These are phyloP conservation scores for Cryptococcus wingfieldii DNA, from an alignment of 1,284 basidiomycete species.

Conservation along the genomic window DNA sequence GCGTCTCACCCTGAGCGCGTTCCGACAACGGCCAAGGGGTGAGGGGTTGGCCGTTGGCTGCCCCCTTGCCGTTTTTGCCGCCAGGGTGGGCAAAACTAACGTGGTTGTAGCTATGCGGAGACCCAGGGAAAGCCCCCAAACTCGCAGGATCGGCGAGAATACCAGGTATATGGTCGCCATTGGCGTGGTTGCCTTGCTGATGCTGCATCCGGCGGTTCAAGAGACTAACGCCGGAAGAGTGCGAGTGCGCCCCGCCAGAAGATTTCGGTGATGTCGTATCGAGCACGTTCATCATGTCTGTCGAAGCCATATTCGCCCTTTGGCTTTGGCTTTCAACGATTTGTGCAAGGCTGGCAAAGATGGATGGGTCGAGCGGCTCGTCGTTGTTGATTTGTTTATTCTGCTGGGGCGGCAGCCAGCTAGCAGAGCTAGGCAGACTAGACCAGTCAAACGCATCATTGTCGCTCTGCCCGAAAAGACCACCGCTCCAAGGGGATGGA, in stretches of 20 bases:
- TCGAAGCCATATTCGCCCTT: not conserved
- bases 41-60: not conserved
- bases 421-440: conserved; percentile 9
- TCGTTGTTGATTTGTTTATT: conserved; percentile 3
- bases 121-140: not conserved
- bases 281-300: not conserved
- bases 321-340: conserved; percentile 19
- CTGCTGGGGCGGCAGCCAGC: conserved; percentile 7
- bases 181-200: conserved; percentile 7
- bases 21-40: conserved; percentile 26
- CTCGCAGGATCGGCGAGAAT: conserved; percentile 4
- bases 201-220: conserved; percentile 15
- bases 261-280: not conserved
- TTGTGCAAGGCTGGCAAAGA: conserved; percentile 32
- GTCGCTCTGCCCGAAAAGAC: not conserved
- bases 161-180: not conserved
- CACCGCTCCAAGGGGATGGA: conserved; percentile 23
- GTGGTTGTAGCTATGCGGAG: conserved; percentile 1
- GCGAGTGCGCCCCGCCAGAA: not conserved
- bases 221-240: conserved; percentile 6
- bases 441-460: conserved; percentile 13
- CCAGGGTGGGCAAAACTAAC: conserved; percentile 3
- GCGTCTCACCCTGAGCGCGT: conserved; percentile 25
- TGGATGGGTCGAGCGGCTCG: conserved; percentile 19
- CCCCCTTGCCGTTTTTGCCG: conserved; percentile 1